Percentiles rank a stretch among this genome's conserved stretches.
phyloP scores from a whole-genome alignment of 768 basidiomycete species.

The Saitozyma podzolica region DNA sequence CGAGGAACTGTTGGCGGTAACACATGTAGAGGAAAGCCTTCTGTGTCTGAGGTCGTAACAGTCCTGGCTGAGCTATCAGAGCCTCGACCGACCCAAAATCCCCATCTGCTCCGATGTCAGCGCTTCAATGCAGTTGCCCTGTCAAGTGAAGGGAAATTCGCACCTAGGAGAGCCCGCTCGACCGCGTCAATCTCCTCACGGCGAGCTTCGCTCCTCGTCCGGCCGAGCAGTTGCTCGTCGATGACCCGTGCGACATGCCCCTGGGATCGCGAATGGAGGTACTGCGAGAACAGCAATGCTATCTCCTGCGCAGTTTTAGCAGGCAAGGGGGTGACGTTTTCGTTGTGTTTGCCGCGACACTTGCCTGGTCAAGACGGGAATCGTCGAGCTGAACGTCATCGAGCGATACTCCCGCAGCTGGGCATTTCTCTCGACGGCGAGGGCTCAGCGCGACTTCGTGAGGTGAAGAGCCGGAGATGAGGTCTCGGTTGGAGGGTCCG shows the following conservation, averaged over 20 bases:
- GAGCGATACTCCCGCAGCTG: slow-evolving; percentile 4
- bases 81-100: slow-evolving; percentile 45
- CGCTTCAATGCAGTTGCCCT: neutral
- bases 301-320: slow-evolving; percentile 26
- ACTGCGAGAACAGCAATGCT: slow-evolving; percentile 39
- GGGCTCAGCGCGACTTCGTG: no score
- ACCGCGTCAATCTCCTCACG: slow-evolving; percentile 33
- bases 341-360: neutral
- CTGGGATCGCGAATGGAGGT: slow-evolving; percentile 29
- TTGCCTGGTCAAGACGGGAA: slow-evolving; percentile 8
- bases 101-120: slow-evolving; percentile 27
- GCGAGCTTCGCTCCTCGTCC: slow-evolving; percentile 6
- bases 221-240: slow-evolving; percentile 35
- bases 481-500: no score
- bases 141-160: neutral
- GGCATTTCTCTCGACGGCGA: no score
- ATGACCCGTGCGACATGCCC: slow-evolving; percentile 18
- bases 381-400: slow-evolving; percentile 15
- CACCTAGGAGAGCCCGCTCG: slow-evolving; percentile 42
- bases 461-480: no score
- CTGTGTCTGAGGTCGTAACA: slow-evolving; percentile 38
- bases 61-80: slow-evolving; percentile 31
- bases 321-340: neutral
- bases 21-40: slow-evolving; percentile 48
- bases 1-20: slow-evolving; percentile 50